Evolutionary conservation across 2,329 filamentous ascomycete genomes (phyloP).

Genomic region (Shiraia bambusicola): DNA sequence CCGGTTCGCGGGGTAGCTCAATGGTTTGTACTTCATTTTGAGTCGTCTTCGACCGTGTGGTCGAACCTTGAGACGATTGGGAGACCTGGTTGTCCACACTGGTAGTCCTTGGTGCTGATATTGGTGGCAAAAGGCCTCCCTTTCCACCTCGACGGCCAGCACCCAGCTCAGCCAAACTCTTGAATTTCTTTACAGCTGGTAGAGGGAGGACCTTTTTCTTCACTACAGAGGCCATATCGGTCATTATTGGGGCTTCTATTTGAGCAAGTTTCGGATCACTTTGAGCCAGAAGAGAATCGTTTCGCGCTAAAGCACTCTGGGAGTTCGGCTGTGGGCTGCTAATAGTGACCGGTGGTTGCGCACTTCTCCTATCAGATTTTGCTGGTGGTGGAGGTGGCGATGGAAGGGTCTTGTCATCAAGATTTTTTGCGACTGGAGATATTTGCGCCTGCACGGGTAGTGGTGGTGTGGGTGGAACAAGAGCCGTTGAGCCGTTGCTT

Average conservation of each 20-base stretch:
- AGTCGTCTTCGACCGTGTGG: neutral
- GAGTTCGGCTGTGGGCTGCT: constrained; percentile 27
- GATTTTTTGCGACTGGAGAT: constrained; percentile 11
- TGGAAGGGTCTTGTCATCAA: constrained; percentile 31
- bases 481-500: constrained; percentile 45
- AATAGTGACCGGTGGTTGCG: constrained; percentile 15
- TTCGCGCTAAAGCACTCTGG: constrained; percentile 21
- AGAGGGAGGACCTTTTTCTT: constrained; percentile 32
- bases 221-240: constrained; percentile 13
- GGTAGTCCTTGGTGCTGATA: constrained; percentile 20
- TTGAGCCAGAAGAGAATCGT: constrained; percentile 33
- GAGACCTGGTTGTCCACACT: constrained; percentile 11
- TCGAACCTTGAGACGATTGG: constrained; percentile 4
- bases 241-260: constrained; percentile 3
- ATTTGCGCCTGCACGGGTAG: constrained; percentile 10
- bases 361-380: constrained; percentile 31
- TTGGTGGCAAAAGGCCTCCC: constrained; percentile 23
- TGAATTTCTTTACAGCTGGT: constrained; percentile 25
- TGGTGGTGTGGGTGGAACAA: constrained; percentile 28
- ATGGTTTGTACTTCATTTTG: constrained; percentile 6
- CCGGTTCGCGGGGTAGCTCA: constrained; percentile 3
- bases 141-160: constrained; percentile 34
- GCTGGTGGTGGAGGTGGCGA: constrained; percentile 40
- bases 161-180: constrained; percentile 31
- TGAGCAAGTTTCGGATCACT: constrained; percentile 7